Evolutionary conservation across 805 yeast species (phyloP), one percentile per base, ranked within the genome.

Genomic region (Ogataea paraovalis): DNA sequence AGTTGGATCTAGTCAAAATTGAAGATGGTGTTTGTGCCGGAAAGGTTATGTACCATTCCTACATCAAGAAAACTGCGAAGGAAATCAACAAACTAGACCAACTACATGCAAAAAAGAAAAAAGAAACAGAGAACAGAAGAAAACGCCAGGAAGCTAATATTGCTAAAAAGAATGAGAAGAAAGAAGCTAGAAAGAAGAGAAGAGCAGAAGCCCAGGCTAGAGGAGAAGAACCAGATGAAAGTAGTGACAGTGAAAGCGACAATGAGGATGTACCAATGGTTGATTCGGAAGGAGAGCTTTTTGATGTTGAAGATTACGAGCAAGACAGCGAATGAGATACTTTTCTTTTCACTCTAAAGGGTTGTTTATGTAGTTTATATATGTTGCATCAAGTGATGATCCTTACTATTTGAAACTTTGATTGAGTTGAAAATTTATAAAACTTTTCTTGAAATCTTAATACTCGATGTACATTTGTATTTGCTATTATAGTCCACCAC

Each of bases 11-110:
- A 48, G 71, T 85, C 43, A 94, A 94, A 70, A 87, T 94, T 45
- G 97, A 92, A 68, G 98, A 92, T 61, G 96, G 94, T 16, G 78
- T 87, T 20, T 92, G 97, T 49, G 72, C 83, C 0, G 96, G 97
- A 44, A 91, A 88, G 69, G 88, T 94, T 16, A 67, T 94, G 51
- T 88, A 86, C 68, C 99, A 94, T 64, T 75, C 87, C 40, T 75
- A 72, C 45, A 73, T 89, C 51, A 70, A 70, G 44, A 91, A 91
- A 68, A 66, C 86, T 3, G 72, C 73, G 50, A 67, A 71, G 42
- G 95, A 92, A 64, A 69, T 76, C 28, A 71, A 71, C 49, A 74
- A 68, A 41, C 68, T 88, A 58, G 95, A 88, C 52, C 76, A 77
- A 66, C 74, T 70, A 57, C 97, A 90, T 65, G 78, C 78, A 40